phyloP scores from a whole-genome alignment of 495 filamentous ascomycete species.

The Aspergillus carlsbadensis region DNA sequence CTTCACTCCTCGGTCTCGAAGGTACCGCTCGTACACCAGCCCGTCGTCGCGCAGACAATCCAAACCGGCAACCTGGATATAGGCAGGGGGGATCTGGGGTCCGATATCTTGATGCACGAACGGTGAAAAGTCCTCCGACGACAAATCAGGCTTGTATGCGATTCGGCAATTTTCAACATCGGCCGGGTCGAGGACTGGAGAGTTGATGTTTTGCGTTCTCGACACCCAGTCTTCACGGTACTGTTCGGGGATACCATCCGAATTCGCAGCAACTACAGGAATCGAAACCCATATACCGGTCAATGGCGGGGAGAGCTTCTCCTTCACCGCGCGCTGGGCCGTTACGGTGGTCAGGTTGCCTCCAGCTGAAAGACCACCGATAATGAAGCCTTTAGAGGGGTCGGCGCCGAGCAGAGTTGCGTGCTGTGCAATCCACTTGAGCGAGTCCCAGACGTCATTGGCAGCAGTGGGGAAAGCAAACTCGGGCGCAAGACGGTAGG shows the following conservation, averaged over 20 bases:
- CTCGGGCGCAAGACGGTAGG: conserved; percentile 21
- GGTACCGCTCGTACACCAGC: conserved; percentile 37
- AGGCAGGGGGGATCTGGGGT: conserved; percentile 16
- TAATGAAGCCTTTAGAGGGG: conserved; percentile 12
- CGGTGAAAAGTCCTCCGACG: conserved; percentile 4
- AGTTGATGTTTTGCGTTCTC: conserved; percentile 1
- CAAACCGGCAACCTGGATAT: conserved; percentile 36
- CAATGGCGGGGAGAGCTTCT: conserved; percentile 1
- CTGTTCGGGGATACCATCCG: conserved; percentile 4
- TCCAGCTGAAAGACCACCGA: conserved; percentile 18
- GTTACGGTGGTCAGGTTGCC: conserved; percentile 12
- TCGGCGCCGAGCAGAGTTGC: conserved; percentile 14
- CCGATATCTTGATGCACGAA: not conserved
- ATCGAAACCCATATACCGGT: conserved; percentile 9
- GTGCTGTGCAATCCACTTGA: conserved; percentile 18
- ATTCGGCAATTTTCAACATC: not conserved
- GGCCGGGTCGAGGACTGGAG: not conserved
- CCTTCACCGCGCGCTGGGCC: not conserved
- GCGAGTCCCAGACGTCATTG: conserved; percentile 19
- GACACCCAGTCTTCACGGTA: conserved; percentile 7
- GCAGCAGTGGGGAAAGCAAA: conserved; percentile 14
- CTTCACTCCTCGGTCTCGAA: conserved; percentile 32
- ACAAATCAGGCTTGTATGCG: not conserved
- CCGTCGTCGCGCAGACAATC: conserved; percentile 43
- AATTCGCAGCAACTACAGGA: not conserved